phyloP scores from a whole-genome alignment of 2,329 filamentous ascomycete species.

The Monilinia laxa region DNA sequence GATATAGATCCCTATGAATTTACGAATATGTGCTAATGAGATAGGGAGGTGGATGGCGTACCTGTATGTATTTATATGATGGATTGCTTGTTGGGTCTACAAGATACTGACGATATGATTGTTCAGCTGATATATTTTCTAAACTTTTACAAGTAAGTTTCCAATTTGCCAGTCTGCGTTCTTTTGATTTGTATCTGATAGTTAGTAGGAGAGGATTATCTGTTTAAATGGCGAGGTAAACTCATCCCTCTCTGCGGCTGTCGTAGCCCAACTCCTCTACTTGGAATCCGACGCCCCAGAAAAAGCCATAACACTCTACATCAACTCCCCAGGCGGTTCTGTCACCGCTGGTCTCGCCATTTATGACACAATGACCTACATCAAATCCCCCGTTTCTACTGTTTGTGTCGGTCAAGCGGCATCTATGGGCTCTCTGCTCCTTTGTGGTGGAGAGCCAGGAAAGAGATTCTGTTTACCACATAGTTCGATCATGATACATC shows the following conservation, averaged over 20 bases:
- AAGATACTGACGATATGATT: slow-evolving; percentile 29
- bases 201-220: slow-evolving; percentile 94
- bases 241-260: slow-evolving; percentile 85
- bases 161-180: neutral
- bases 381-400: slow-evolving; percentile 86
- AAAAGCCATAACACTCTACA: slow-evolving; percentile 96
- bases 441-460: slow-evolving; percentile 81
- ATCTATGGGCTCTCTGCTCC: slow-evolving; percentile 87
- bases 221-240: slow-evolving; percentile 91
- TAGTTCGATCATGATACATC: slow-evolving; percentile 94
- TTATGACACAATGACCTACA: slow-evolving; percentile 99
- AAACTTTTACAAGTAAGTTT: slow-evolving; percentile 67
- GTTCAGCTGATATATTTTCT: slow-evolving; percentile 75
- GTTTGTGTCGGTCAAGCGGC: slow-evolving; percentile 94
- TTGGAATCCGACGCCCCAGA: slow-evolving; percentile 95
- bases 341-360: slow-evolving; percentile 88
- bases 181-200: slow-evolving; percentile 55
- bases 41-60: slow-evolving; percentile 74
- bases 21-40: slow-evolving; percentile 32
- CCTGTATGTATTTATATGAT: slow-evolving; percentile 56
- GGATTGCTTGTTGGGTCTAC: slow-evolving; percentile 31
- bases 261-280: slow-evolving; percentile 94
- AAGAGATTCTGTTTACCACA: slow-evolving; percentile 91
- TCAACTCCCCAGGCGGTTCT: slow-evolving; percentile 92
- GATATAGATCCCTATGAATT: slow-evolving; percentile 22